Evolutionary conservation across 2,329 filamentous ascomycete species (phyloP).

Genomic region (Neofusicoccum sp.): DNA sequence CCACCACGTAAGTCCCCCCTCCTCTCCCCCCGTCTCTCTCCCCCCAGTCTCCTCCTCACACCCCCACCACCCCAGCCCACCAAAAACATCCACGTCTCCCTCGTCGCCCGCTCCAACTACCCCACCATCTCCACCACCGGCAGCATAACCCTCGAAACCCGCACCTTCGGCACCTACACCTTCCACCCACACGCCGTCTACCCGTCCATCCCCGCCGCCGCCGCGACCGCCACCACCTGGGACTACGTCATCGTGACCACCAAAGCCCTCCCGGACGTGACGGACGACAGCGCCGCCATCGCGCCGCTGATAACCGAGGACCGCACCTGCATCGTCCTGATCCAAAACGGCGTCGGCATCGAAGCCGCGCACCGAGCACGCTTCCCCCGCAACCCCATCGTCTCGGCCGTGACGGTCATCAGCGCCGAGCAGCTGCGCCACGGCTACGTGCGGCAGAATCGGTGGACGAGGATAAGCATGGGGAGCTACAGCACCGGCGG

Average conservation of each 20-base stretch:
- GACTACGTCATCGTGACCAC: slow-evolving; percentile 52
- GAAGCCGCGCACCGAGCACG: slow-evolving; percentile 55
- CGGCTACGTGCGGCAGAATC: slow-evolving; percentile 68
- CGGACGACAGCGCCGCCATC: slow-evolving; percentile 38
- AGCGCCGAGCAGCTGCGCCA: slow-evolving; percentile 58
- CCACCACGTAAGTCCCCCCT: slow-evolving; percentile 52
- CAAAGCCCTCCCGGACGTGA: slow-evolving; percentile 47
- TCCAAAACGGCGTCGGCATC: slow-evolving; percentile 65
- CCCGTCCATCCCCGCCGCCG: slow-evolving; percentile 59
- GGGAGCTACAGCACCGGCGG: slow-evolving; percentile 60
- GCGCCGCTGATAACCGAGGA: slow-evolving; percentile 38
- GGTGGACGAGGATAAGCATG: slow-evolving; percentile 72
- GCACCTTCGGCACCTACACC: slow-evolving; percentile 67
- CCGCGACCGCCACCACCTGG: slow-evolving; percentile 48
- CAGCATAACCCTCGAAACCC: slow-evolving; percentile 67
- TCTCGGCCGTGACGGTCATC: slow-evolving; percentile 60
- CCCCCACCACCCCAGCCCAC: slow-evolving; percentile 19
- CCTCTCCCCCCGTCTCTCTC: not conserved
- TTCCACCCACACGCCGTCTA: slow-evolving; percentile 65
- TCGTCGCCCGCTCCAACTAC: slow-evolving; percentile 76
- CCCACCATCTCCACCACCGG: slow-evolving; percentile 62
- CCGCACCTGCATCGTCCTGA: slow-evolving; percentile 59
- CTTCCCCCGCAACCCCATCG: slow-evolving; percentile 56
- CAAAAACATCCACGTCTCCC: slow-evolving; percentile 61
- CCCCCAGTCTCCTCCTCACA: not conserved